Evolutionary conservation across 192 early-diverging fungal species (phyloP).

Genomic region (Linderina pennispora): DNA sequence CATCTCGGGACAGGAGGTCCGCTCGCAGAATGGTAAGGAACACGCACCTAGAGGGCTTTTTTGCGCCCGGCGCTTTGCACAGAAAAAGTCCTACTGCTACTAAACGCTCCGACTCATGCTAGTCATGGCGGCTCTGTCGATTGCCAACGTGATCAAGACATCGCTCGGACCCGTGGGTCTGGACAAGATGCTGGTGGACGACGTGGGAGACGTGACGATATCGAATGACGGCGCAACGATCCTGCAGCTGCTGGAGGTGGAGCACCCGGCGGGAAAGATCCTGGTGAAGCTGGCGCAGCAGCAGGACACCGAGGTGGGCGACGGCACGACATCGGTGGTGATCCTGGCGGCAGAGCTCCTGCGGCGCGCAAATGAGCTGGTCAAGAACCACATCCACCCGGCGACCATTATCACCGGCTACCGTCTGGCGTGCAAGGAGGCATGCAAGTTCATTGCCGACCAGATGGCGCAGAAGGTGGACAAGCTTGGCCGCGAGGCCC

Average conservation of each 20-base stretch:
- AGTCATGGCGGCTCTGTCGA: constrained; percentile 93
- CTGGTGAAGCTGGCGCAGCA: constrained; percentile 98
- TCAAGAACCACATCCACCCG: constrained; percentile 99
- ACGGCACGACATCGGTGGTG: constrained; percentile 98
- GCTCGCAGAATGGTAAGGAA: constrained; percentile 86
- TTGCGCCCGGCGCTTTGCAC: neutral
- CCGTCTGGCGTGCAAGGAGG: constrained; percentile 93
- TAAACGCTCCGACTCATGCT: no score
- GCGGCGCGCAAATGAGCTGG: constrained; percentile 91
- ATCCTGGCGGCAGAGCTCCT: constrained; percentile 98
- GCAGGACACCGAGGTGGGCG: constrained; percentile 99
- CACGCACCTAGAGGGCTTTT: neutral
- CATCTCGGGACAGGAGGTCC: constrained; percentile 84
- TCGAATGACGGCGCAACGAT: constrained; percentile 99
- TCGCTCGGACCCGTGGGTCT: constrained; percentile 98
- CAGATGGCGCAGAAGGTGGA: constrained; percentile 96
- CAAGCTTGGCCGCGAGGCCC: constrained; percentile 81
- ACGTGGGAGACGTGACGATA: constrained; percentile 99
- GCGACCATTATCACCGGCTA: constrained; percentile 99
- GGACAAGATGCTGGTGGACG: constrained; percentile 99
- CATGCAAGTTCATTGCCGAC: constrained; percentile 96
- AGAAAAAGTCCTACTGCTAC: no score
- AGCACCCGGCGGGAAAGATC: constrained; percentile 96
- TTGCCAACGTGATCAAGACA: constrained; percentile 98
- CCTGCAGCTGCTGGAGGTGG: constrained; percentile 92